Evolutionary conservation across 306 rosid species (phyloP).

Genomic region (Sicyos baderoa): DNA sequence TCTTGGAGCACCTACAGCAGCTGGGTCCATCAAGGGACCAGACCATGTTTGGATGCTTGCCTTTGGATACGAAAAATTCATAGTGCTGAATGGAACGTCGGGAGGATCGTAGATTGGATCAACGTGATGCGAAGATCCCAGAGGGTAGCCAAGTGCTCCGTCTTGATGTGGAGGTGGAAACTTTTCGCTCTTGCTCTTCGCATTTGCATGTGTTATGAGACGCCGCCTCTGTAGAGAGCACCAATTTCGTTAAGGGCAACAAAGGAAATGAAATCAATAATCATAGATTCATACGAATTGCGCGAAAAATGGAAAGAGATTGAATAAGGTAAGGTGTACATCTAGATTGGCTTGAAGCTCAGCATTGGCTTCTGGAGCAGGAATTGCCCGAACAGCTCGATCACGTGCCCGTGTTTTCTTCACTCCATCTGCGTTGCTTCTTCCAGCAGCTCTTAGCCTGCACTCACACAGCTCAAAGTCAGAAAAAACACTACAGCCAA

Average conservation of each 20-base stretch:
- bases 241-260: neutral
- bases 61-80: conserved; percentile 72
- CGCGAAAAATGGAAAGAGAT: neutral
- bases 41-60: conserved; percentile 84
- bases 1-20: conserved; percentile 55
- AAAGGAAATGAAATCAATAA: neutral
- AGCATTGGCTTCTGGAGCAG: conserved; percentile 89
- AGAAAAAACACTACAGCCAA: conserved; percentile 18
- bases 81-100: conserved; percentile 79
- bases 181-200: conserved; percentile 98
- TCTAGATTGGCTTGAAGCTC: conserved; percentile 92
- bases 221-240: conserved; percentile 62
- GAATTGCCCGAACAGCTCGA: conserved; percentile 61
- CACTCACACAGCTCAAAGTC: conserved; percentile 28
- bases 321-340: conserved; percentile 38
- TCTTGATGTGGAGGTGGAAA: conserved; percentile 99
- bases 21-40: conserved; percentile 73
- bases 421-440: conserved; percentile 65
- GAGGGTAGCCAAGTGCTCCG: conserved; percentile 79
- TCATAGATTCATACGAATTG: neutral
- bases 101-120: conserved; percentile 84
- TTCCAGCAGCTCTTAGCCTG: conserved; percentile 85
- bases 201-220: conserved; percentile 82
- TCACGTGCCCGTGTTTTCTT: conserved; percentile 81
- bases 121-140: conserved; percentile 82